Conservation (phyloP, 352 stramenopile genomes). For the Globisporangium ultimum region DNA sequence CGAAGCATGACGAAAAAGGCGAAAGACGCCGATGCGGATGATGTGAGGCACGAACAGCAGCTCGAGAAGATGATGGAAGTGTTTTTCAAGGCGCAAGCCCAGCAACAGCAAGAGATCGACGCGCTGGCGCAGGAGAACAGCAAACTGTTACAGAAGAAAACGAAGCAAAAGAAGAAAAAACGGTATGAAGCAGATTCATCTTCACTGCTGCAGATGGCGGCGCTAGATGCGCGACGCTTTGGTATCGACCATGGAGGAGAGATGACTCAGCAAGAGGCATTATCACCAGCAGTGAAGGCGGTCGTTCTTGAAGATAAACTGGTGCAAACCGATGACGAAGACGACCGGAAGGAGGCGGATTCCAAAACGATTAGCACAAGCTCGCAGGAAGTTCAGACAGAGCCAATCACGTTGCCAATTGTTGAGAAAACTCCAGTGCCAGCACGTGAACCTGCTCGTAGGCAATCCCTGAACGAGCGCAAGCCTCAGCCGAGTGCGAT, state of each 20-base stretch:
- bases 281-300: conserved; percentile 1
- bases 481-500: not conserved
- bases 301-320: conserved; percentile 40
- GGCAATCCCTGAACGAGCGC: not conserved
- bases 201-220: conserved; percentile 48
- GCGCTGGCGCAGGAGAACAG: conserved; percentile 53
- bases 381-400: conserved; percentile 31
- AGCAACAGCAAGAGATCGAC: conserved; percentile 67
- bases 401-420: not conserved
- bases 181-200: conserved; percentile 13
- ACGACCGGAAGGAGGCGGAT: not conserved
- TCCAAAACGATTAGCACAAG: not conserved
- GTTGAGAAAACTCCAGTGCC: not conserved
- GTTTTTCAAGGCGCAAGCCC: conserved; percentile 47
- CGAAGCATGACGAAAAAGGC: not conserved
- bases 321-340: conserved; percentile 56
- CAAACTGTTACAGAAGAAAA: conserved; percentile 41
- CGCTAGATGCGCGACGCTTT: conserved; percentile 61
- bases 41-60: conserved; percentile 26
- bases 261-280: too few relatives aligned
- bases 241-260: conserved; percentile 39
- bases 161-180: conserved; percentile 15
- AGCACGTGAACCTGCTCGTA: not conserved
- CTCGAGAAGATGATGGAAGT: conserved; percentile 63
- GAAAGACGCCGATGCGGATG: not conserved